These are phyloP conservation scores for Bretziella fagacearum DNA, from an alignment of 2,329 filamentous ascomycete species.

Conservation along the genomic window DNA sequence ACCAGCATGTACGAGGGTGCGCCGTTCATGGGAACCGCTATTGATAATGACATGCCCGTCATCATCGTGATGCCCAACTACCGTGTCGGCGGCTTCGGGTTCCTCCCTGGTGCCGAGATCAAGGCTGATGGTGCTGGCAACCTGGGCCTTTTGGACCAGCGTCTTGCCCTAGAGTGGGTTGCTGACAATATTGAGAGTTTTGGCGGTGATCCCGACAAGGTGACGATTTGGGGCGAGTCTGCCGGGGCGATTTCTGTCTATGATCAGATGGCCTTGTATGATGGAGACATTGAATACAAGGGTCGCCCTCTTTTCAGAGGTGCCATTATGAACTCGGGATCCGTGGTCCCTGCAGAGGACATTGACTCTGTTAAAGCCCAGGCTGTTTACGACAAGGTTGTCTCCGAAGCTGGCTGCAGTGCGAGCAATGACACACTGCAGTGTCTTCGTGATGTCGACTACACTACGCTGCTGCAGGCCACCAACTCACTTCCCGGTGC, in stretches of 20 bases:
- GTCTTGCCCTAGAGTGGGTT: constrained; percentile 44
- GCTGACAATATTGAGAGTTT: constrained; percentile 47
- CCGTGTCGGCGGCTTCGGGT: constrained; percentile 45
- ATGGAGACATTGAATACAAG: constrained; percentile 46
- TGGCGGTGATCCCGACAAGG: constrained; percentile 46
- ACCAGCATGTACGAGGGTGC: constrained; percentile 25
- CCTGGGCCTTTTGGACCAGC: constrained; percentile 43
- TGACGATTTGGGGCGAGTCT: constrained; percentile 48
- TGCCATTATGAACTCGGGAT: constrained; percentile 47
- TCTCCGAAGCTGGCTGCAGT: constrained; percentile 35
- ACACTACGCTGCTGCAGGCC: constrained; percentile 35
- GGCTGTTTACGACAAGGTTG: constrained; percentile 34
- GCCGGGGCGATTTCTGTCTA: constrained; percentile 43
- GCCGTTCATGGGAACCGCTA: constrained; percentile 21
- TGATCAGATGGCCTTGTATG: constrained; percentile 44
- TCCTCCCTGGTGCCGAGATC: constrained; percentile 39
- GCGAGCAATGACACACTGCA: constrained; percentile 31
- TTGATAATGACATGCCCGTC: constrained; percentile 35
- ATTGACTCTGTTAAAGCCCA: constrained; percentile 41
- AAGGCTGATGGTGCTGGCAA: constrained; percentile 38
- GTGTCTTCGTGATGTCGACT: constrained; percentile 38
- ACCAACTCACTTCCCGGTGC: constrained; percentile 40
- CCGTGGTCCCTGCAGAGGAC: constrained; percentile 30
- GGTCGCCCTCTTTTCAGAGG: constrained; percentile 45
- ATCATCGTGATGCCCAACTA: constrained; percentile 51